These are phyloP conservation scores for Epichloe coenophiala DNA, from an alignment of 2,329 filamentous ascomycete genomes.

Conservation along the genomic window DNA sequence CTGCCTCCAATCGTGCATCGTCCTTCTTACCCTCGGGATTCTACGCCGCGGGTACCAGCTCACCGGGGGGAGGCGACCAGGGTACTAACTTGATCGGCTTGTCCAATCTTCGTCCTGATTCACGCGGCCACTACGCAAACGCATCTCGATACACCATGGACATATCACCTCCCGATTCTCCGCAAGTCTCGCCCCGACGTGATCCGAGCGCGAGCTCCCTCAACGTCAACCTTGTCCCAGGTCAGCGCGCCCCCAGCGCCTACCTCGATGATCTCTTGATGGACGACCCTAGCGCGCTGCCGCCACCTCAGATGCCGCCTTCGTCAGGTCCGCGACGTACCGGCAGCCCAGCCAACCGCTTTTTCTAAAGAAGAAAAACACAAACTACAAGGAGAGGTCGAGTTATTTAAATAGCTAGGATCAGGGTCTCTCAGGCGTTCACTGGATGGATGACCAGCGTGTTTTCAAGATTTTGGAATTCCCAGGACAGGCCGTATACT, in stretches of 20 bases:
- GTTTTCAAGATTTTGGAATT: not conserved
- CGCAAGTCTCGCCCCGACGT: conserved; percentile 34
- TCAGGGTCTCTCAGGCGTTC: not conserved
- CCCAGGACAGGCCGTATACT: not conserved
- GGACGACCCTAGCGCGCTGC: conserved; percentile 46
- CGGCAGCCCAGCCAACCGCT: conserved; percentile 13
- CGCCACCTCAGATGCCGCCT: conserved; percentile 27
- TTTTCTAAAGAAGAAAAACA: conserved; percentile 10
- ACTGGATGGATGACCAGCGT: not conserved
- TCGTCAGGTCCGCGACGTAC: conserved; percentile 7
- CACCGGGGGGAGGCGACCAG: conserved; percentile 31
- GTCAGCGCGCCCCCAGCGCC: conserved; percentile 68
- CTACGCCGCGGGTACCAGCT: conserved; percentile 58
- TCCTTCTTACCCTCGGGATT: conserved; percentile 83
- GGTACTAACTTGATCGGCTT: conserved; percentile 41
- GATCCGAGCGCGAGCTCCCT: conserved; percentile 52
- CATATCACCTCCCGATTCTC: conserved; percentile 52
- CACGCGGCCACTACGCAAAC: conserved; percentile 32
- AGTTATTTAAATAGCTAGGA: too few species aligned
- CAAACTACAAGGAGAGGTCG: not conserved
- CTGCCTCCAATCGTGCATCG: conserved; percentile 53
- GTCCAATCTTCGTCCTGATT: conserved; percentile 47
- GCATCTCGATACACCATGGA: conserved; percentile 29
- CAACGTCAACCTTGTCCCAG: conserved; percentile 43
- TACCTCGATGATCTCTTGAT: conserved; percentile 85